Evolutionary conservation across 495 filamentous ascomycete species (phyloP), one percentile per base, ranked within the genome.

Genomic region (Neurospora cerealis): DNA sequence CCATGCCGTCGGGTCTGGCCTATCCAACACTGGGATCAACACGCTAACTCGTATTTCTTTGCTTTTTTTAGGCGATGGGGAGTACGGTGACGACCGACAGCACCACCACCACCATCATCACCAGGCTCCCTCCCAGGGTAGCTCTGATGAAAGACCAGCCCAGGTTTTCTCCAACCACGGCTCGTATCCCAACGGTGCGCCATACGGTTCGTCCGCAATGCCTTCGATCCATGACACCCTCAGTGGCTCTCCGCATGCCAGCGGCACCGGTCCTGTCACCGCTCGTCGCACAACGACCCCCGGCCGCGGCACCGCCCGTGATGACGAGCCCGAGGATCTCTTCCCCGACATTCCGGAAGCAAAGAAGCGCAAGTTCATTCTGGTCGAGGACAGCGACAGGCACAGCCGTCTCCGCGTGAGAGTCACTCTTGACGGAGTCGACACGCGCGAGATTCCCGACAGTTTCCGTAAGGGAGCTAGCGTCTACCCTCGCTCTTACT

Each of bases 351-450:
- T 97, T 34, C 95, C 95, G 2, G 92, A 93, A 71, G 89, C 90
- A 71, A 97, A 96, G 82, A 93, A 91, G 71, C 91, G 95, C 76
- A 99, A 97, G 80, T 98, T 98, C 80, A 97, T 99, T 76, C 88
- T 97, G 4, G 94, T 99, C 32, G 93, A 97, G 74, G 96, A 98
- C 80, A 88, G 87, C 19, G 91, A 93, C 70, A 91, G 93, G 69
- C 89, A 90, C 48, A 87, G 87, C 39, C 91, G 94, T 69, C 89
- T 97, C 10, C 89, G 96, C 7, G 94, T 98, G 44, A 90, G 93
- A 73, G 93, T 97, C 40, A 93, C 91, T 75, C 88, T 98, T 34
- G 93, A 97, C 73, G 88, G 89, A 21, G 93, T 97, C 71, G 91
- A 97, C 74, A 95, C 96, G 82, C 89, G 93, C 75, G 95, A 98